A percentile compares a stretch with the other conserved stretches of the same genome.
These are phyloP conservation scores for Trapa incisa DNA, from an alignment of 345 rosid genomes.

Conservation along the genomic window DNA sequence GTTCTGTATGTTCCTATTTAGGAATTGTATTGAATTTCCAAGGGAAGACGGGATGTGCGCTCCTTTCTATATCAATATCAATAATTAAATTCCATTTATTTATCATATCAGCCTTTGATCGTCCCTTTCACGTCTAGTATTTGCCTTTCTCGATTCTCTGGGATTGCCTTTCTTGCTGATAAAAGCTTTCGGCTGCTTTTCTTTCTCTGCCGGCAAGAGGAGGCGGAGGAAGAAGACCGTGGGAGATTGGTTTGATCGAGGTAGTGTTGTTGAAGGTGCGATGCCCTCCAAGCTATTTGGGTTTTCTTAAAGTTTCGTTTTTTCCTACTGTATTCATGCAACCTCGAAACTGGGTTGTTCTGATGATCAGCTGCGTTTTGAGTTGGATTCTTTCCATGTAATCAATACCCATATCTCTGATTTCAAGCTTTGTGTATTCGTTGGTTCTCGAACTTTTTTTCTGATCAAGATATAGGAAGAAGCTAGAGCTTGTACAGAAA, in stretches of 20 bases:
- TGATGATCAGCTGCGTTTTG: neutral
- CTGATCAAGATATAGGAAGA: neutral
- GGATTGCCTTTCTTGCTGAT: conserved; percentile 5
- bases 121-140: conserved; percentile 10
- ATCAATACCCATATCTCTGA: neutral
- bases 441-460: neutral
- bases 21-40: conserved; percentile 1
- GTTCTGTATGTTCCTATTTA: neutral
- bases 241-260: neutral
- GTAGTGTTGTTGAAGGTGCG: neutral
- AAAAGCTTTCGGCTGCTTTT: conserved; percentile 1
- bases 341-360: neutral
- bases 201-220: neutral
- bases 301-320: neutral
- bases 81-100: neutral
- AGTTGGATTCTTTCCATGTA: neutral
- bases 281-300: neutral
- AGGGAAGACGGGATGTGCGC: neutral
- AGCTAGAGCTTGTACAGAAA: neutral
- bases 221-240: conserved; percentile 1
- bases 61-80: neutral
- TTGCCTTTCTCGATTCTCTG: neutral
- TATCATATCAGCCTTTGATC: conserved; percentile 10
- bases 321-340: neutral
- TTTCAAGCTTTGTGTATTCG: neutral